Base-by-base conservation (phyloP, 352 stramenopile species). In the Aphanomyces cochlioides region DNA sequence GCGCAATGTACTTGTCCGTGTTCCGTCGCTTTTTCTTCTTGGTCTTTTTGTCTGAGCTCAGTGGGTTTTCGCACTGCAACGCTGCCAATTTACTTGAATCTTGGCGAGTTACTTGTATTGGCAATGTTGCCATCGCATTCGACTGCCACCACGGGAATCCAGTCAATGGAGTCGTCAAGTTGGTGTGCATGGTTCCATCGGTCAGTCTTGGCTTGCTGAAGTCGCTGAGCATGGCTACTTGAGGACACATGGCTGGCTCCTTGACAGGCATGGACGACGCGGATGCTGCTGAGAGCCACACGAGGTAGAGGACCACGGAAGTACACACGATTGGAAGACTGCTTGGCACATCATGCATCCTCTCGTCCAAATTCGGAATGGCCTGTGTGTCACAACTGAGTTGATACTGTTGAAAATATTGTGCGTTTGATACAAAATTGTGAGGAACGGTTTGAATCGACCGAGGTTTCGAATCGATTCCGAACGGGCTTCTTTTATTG, bases 1-100 rank as follows among this genome's bases (percentile, higher is more conserved):
- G 54, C 17, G 54, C 54, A 17, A 61, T 61, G 54, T 61, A 37
- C 54, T 61, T 61, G 36, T 61, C 54, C 28, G 54, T 37, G 34
- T 19, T 17, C 34, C 43, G 39, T 37, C 17, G 5, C 37, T 61
- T 61, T 5, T 41, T 61, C 21, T 61, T 58, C 21, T 58, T 61
- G 28, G 39, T 61, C 21, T 37, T 8, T 19, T 58, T 61, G 17
- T 37, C 43, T 37, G 19, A 45, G 19, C 28, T 39, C 19, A 40
- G 5, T 37, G 17, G 15, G 5, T 61, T 61, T 37, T 28, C 28
- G 43, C 54, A 61, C 19, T 40, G 17, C 10, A 41, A 28, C 21
- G 43, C 8, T 43, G 34, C 54, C 15, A 39, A 19, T 10, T 61
- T 12, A 7, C 17, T 45, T 37, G 54, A 61, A n/a, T 50, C 10